Base-by-base conservation (phyloP, 2,329 filamentous ascomycete genomes). In the Mycocentrospora acerina region DNA sequence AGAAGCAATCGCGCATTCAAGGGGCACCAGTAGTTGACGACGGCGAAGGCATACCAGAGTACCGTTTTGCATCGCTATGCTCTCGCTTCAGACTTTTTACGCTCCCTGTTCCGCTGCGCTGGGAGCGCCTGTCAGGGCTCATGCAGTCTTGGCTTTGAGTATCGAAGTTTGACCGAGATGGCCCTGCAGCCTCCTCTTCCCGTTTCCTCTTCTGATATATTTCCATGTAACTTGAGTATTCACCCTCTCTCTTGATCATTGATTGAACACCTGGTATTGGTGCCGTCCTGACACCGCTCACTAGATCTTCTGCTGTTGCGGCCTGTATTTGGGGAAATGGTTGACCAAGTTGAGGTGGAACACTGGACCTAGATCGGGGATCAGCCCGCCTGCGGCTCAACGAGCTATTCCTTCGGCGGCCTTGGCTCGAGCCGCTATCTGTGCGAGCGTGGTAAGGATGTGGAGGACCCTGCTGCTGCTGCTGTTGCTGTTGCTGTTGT, bases 211-310 rank as follows among this genome's bases (percentile, higher is more conserved):
- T 62, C 18, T 60, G 51, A 41, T 58, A 60, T n/a, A 53, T 50
- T 18, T 64, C 62, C 12, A 57, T 51, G 35, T 62, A 62, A 27
- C 42, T 53, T 8, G 42, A 51, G 7, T 44, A 53, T 15, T 62
- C 60, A 17, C 48, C 43, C 27, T 62, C 60, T 37, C 58, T 47
- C 45, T 62, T 65, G 31, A 64, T 52, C 10, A 46, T 44, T 8
- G 56, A 53, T 29, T 60, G 51, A 17, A 54, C 53, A 14, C 54
- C 58, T 9, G 55, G 55, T 7, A 54, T 50, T n/a, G 64, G 62
- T 27, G 63, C 62, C 16, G 63, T 66, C 32, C 55, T 55, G n/a
- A 60, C 58, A 15, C 62, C 64, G 34, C 62, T 66, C 17, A 61
- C 46, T n/a, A 62, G 37, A 28, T 66, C 62, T 13, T 59, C 55